Conservation (phyloP, 768 basidiomycete species). For the Calocybe gangraenosa region DNA sequence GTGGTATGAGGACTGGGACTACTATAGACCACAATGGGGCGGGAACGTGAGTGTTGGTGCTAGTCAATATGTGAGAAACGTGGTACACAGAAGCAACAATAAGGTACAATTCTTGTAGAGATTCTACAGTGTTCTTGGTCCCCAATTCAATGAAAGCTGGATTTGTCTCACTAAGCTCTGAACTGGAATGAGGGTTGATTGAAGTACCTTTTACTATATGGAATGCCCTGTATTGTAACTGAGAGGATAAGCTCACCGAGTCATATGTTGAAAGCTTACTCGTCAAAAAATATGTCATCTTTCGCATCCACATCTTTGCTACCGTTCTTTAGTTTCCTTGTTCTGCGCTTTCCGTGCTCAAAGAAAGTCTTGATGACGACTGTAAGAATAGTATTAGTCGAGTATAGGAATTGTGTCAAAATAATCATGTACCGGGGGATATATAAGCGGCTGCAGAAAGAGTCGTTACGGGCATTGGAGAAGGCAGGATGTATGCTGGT, state of each 20-base stretch:
- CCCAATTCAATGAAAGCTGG: slow-evolving; percentile 61
- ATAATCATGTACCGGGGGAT: slow-evolving; percentile 36
- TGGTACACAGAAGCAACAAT: neutral
- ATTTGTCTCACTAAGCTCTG: neutral
- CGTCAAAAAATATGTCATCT: slow-evolving; percentile 66
- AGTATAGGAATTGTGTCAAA: neutral
- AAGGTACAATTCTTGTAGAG: slow-evolving; percentile 61
- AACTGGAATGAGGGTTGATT: neutral
- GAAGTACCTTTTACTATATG: slow-evolving; percentile 54
- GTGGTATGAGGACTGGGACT: slow-evolving; percentile 52
- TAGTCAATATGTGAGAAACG: slow-evolving; percentile 14
- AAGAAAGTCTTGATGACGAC: slow-evolving; percentile 53
- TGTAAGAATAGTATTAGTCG: slow-evolving; percentile 15
- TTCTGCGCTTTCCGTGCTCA: slow-evolving; percentile 41
- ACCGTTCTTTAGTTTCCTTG: slow-evolving; percentile 30
- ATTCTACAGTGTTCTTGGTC: slow-evolving; percentile 64
- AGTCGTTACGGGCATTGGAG: slow-evolving; percentile 48
- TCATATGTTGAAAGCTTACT: slow-evolving; percentile 32
- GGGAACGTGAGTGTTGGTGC: slow-evolving; percentile 68
- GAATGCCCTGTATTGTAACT: slow-evolving; percentile 44
- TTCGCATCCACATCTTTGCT: slow-evolving; percentile 43
- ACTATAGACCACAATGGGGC: slow-evolving; percentile 65
- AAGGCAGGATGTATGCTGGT: neutral
- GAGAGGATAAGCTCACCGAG: neutral
- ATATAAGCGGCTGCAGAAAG: slow-evolving; percentile 52